Conservation (phyloP, 352 stramenopile species). For the Aphanomyces astaci region DNA sequence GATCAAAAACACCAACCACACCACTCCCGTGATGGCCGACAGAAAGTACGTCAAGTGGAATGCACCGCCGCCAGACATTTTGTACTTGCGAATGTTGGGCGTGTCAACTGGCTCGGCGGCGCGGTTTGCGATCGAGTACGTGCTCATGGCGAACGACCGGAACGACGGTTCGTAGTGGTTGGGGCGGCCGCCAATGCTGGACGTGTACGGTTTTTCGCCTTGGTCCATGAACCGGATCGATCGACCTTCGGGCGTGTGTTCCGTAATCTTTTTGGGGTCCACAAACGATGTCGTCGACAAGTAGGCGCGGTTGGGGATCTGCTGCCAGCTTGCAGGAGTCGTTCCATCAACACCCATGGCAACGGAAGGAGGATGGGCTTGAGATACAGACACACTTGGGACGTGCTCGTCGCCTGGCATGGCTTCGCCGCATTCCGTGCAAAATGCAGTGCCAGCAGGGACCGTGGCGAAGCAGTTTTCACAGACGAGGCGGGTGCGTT, state of each 20-base stretch:
- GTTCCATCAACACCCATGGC: slow-evolving; percentile 2
- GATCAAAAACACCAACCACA: slow-evolving; percentile 21
- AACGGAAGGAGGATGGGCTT: slow-evolving; percentile 17
- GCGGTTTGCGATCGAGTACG: slow-evolving; percentile 23
- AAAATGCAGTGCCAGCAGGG: slow-evolving; percentile 20
- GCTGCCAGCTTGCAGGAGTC: slow-evolving; percentile 14
- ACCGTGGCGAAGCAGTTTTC: slow-evolving; percentile 25
- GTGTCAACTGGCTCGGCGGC: slow-evolving; percentile 22
- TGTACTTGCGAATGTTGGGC: slow-evolving; percentile 23
- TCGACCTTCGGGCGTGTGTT: slow-evolving; percentile 6
- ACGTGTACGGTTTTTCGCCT: slow-evolving; percentile 7
- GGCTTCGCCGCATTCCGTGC: slow-evolving; percentile 23
- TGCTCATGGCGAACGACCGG: slow-evolving; percentile 24
- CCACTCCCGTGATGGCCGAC: slow-evolving; percentile 13
- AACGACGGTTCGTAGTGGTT: slow-evolving; percentile 22
- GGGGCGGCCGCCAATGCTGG: slow-evolving; percentile 11
- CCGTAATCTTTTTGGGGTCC: slow-evolving; percentile 18
- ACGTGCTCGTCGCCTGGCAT: slow-evolving; percentile 17
- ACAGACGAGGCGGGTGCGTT: slow-evolving; percentile 20
- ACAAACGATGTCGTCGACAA: slow-evolving; percentile 22
- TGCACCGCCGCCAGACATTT: slow-evolving; percentile 14
- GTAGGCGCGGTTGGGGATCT: slow-evolving; percentile 18
- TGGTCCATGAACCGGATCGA: slow-evolving; percentile 22
- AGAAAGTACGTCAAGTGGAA: slow-evolving; percentile 23
- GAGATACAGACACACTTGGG: slow-evolving; percentile 12